Evolutionary conservation across 2,329 filamentous ascomycete species (phyloP), one percentile per base, ranked within the genome.

Genomic region (Paecilomyces fulvus): DNA sequence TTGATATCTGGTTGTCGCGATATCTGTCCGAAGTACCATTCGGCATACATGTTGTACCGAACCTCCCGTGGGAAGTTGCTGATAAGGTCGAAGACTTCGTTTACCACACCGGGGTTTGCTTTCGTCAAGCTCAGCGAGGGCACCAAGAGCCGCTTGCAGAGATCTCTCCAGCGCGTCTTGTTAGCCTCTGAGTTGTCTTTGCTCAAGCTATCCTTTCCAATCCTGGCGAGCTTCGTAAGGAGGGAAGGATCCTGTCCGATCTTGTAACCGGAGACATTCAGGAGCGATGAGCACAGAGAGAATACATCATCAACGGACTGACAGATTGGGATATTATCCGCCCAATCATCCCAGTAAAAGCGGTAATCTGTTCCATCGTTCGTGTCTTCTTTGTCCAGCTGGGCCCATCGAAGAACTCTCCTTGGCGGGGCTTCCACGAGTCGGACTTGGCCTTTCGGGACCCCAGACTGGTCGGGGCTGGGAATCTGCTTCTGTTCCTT

Each of bases 311-410:
- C 90, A 5, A 96, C 84, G 1, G 80, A 88, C 69, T 95, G 92
- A 67, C 94, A 99, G 20, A 96, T 77, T 0, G 94, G 95, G 50
- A 99, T 81, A 61, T 94, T 95, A 72, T 97, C 92, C 2, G 86
- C 81, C 94, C 94, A 99, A 64, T 97, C 94, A 58, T 96, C 91
- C 86, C 94, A 96, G 72, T 99, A 99, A 69, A 95, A 97, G 31
- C 88, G 84, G 70, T 96, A 97, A 54, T 88, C 80, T 11, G 78
- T 83, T 20, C 86, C 86, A 63, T 91, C 89, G 55, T 85, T 86
- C 25, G 84, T 84, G 65, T 94, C 89, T 60, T 81, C 81, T 62
- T 84, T 86, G 64, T 96, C 92, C 4, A 90, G 84, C 64, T 88
- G 87, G 3, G 91, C 88, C 92, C 92, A 96, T 59, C 89, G 83